A percentile compares a stretch with the other conserved stretches of the same genome.
Conservation (phyloP, 805 yeast genomes). For the Myxozyma vanderwaltii region DNA sequence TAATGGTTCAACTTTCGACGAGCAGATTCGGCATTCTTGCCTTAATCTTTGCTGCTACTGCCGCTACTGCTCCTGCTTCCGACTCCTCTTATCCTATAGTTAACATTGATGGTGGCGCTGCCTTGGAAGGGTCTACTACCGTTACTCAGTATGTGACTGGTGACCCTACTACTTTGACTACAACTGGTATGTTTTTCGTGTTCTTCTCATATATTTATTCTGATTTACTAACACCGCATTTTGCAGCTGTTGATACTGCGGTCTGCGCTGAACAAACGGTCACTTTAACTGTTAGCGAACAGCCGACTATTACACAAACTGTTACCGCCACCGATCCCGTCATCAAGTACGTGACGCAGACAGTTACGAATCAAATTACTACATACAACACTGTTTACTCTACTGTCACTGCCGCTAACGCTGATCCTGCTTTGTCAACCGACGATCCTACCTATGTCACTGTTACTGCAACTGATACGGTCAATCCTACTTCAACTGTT, state of each 20-base stretch:
- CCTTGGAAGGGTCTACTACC: slow-evolving; percentile 2
- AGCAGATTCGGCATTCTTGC: not conserved
- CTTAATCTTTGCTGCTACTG: not conserved
- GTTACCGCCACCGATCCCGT: not conserved
- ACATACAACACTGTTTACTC: slow-evolving; percentile 5
- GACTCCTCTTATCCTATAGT: slow-evolving; percentile 21
- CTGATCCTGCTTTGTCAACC: not conserved
- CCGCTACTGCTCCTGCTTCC: slow-evolving; percentile 8
- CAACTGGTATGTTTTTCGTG: slow-evolving; percentile 2
- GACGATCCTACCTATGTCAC: slow-evolving; percentile 1
- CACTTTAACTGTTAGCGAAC: slow-evolving; percentile 16
- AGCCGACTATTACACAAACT: slow-evolving; percentile 10
- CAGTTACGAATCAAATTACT: not conserved
- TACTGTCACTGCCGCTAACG: not conserved
- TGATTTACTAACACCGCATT: not conserved
- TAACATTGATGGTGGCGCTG: slow-evolving; percentile 20
- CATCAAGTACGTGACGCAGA: slow-evolving; percentile 1
- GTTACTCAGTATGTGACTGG: slow-evolving; percentile 1
- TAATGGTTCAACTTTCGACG: not conserved
- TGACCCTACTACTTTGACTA: not conserved
- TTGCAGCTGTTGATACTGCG: not conserved
- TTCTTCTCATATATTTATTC: too few species aligned
- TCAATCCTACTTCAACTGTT: not conserved
- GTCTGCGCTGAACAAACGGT: slow-evolving; percentile 7
- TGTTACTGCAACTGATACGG: not conserved